These are phyloP conservation scores for Flaveria ramosissima DNA, from an alignment of 129 eudicot genomes.

Conservation along the genomic window DNA sequence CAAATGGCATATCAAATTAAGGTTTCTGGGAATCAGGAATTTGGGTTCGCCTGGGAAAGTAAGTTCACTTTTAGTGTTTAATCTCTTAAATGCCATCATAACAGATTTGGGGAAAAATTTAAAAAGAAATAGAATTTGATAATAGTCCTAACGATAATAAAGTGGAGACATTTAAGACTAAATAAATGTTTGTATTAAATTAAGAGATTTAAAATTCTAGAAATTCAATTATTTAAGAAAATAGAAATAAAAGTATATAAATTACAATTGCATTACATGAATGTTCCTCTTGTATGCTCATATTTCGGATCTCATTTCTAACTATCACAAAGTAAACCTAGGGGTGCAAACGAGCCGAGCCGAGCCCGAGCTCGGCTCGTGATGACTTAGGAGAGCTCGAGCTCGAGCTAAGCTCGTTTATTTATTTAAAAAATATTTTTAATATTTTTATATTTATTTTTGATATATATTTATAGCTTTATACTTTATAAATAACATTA, in stretches of 20 bases:
- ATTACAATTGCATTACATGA: background rate
- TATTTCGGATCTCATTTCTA: background rate
- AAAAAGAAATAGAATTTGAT: background rate
- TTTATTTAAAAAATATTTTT: too few species aligned
- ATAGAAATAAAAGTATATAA: background rate
- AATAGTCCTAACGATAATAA: background rate
- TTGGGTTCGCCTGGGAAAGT: background rate
- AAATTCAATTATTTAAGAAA: background rate
- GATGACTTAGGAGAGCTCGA: too few species aligned
- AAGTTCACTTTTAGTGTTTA: background rate
- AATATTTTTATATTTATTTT: too few species aligned
- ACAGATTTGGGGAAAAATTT: background rate
- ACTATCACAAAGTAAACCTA: background rate
- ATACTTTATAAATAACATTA: too few species aligned
- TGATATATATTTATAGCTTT: too few species aligned
- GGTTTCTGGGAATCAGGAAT: conserved; percentile 4
- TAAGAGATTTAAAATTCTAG: background rate
- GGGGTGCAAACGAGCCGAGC: too few species aligned
- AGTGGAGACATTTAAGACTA: background rate
- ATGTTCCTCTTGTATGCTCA: background rate
- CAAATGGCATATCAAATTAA: background rate
- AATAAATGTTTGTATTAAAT: background rate
- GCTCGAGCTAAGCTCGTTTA: too few species aligned
- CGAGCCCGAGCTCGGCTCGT: too few species aligned
- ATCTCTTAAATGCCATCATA: background rate